Evolutionary conservation across 768 basidiomycete genomes (phyloP).

Genomic region (Calocera viscosa): DNA sequence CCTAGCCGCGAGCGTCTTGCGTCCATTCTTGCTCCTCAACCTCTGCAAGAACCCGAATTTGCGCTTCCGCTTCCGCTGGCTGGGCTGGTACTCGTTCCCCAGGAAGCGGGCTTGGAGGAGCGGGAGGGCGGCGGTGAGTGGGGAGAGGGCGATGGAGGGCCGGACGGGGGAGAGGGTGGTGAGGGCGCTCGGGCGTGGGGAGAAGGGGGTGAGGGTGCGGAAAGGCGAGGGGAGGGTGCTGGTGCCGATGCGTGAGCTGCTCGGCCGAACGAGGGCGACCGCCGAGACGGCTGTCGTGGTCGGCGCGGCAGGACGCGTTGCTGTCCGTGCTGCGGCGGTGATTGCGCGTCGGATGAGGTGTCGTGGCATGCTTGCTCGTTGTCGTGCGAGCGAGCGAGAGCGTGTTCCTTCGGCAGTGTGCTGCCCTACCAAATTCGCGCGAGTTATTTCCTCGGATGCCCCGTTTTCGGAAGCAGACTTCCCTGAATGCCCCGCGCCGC

Average conservation of each 20-base stretch:
- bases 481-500: too few species aligned
- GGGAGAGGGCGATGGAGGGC: slow-evolving; percentile 3
- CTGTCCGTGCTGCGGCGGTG: background rate
- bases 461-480: too few species aligned
- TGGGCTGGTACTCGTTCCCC: slow-evolving; percentile 94
- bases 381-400: background rate
- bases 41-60: slow-evolving; percentile 83
- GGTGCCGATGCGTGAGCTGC: background rate
- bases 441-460: too few species aligned
- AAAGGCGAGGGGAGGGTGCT: background rate
- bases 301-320: background rate
- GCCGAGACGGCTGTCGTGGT: background rate
- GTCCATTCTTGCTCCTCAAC: slow-evolving; percentile 52
- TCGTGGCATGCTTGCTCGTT: background rate
- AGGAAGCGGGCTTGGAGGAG: slow-evolving; percentile 49
- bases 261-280: background rate
- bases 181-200: slow-evolving; percentile 25
- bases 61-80: slow-evolving; percentile 81
- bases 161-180: slow-evolving; percentile 27
- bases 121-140: slow-evolving; percentile 12
- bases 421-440: too few species aligned
- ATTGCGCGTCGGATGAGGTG: background rate
- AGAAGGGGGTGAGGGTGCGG: slow-evolving; percentile 18
- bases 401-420: background rate
- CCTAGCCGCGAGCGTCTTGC: slow-evolving; percentile 58